Evolutionary conservation across 2,329 filamentous ascomycete species (phyloP).

Genomic region (Epichloe elymi): DNA sequence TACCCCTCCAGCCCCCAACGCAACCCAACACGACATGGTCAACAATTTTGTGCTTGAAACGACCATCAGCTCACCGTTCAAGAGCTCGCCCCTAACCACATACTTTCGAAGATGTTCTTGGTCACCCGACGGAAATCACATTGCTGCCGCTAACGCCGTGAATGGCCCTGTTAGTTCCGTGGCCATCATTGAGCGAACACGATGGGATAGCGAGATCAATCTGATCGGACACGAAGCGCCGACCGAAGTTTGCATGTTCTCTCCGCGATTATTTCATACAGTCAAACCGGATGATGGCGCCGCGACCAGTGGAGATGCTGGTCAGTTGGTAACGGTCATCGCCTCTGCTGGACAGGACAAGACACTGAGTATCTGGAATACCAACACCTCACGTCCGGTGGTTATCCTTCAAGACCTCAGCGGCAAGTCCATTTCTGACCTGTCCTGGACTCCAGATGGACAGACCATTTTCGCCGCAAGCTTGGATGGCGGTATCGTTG

Average conservation of each 20-base stretch:
- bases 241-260: slow-evolving; percentile 95
- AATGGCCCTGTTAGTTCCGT: slow-evolving; percentile 96
- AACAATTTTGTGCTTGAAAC: slow-evolving; percentile 93
- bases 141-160: slow-evolving; percentile 90
- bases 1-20: slow-evolving; percentile 78
- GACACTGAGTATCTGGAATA: slow-evolving; percentile 94
- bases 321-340: slow-evolving; percentile 69
- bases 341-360: slow-evolving; percentile 96
- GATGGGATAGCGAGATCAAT: slow-evolving; percentile 95
- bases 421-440: slow-evolving; percentile 83
- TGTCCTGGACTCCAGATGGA: slow-evolving; percentile 89
- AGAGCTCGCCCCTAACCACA: slow-evolving; percentile 84
- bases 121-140: slow-evolving; percentile 95
- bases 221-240: slow-evolving; percentile 94
- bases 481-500: slow-evolving; percentile 78
- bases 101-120: slow-evolving; percentile 95
- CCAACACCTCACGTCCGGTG: slow-evolving; percentile 80
- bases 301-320: slow-evolving; percentile 27
- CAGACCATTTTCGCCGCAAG: slow-evolving; percentile 76
- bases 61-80: slow-evolving; percentile 80
- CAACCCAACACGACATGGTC: slow-evolving; percentile 86
- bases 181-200: slow-evolving; percentile 81
- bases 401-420: slow-evolving; percentile 82
- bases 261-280: slow-evolving; percentile 74
- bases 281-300: slow-evolving; percentile 47